Evolutionary conservation across 208 protist genomes (phyloP).

Genomic region (Leishmania amazonensis): DNA sequence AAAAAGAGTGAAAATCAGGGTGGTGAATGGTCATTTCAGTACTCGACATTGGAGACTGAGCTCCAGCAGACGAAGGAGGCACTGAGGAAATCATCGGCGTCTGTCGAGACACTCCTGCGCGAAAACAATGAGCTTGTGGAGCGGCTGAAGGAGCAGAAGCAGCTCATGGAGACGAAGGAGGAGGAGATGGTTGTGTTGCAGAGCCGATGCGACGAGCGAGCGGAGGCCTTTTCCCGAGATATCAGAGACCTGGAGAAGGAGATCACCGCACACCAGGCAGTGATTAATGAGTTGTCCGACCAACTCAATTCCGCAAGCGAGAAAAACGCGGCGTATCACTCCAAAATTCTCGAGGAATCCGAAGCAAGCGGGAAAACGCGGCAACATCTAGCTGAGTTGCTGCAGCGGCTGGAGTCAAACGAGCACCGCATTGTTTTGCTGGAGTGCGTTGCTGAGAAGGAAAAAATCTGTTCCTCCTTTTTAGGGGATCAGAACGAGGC

Average conservation of each 20-base stretch:
- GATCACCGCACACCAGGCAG: slow-evolving; percentile 42
- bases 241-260: slow-evolving; percentile 52
- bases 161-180: slow-evolving; percentile 40
- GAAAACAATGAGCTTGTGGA: slow-evolving; percentile 30
- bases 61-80: slow-evolving; percentile 45
- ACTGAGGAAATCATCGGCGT: slow-evolving; percentile 14
- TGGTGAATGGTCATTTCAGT: slow-evolving; percentile 46
- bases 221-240: slow-evolving; percentile 38
- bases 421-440: slow-evolving; percentile 6
- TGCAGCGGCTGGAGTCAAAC: slow-evolving; percentile 3
- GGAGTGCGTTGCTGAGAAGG: slow-evolving; percentile 20
- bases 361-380: slow-evolving; percentile 37
- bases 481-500: slow-evolving; percentile 1
- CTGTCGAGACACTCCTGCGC: slow-evolving; percentile 2
- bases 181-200: slow-evolving; percentile 68
- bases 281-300: slow-evolving; percentile 71
- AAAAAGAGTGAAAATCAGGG: slow-evolving; percentile 63
- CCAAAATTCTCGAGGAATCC: slow-evolving; percentile 57
- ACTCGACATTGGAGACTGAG: slow-evolving; percentile 50
- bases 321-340: slow-evolving; percentile 56
- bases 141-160: slow-evolving; percentile 25
- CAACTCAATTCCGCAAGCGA: slow-evolving; percentile 61
- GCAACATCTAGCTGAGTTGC: slow-evolving; percentile 23
- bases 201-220: slow-evolving; percentile 47
- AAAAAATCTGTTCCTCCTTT: background rate